A percentile compares a stretch with the other conserved stretches of the same genome.
Conservation (phyloP, 257 asterid genomes). For the Paraleonurus japonicus region DNA sequence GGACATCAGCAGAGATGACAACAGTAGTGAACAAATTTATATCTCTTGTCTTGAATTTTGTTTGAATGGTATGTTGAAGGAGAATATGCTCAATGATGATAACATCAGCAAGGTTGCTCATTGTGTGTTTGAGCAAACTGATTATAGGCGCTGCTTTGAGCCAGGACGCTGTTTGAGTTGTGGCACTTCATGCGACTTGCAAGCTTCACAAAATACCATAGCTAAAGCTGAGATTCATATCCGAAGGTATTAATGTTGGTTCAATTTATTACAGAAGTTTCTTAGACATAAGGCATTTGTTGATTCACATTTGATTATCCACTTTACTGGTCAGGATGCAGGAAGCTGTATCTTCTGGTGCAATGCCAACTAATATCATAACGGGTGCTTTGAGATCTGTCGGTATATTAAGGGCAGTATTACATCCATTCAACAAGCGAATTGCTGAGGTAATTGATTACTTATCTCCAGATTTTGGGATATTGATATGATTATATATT, state of each 20-base stretch:
- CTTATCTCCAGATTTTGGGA: neutral
- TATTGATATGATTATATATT: neutral
- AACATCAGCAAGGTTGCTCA: constrained; percentile 40
- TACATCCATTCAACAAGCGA: constrained; percentile 82
- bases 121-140: constrained; percentile 39
- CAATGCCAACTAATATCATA: constrained; percentile 34
- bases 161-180: constrained; percentile 69
- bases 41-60: constrained; percentile 1
- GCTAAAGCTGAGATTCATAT: constrained; percentile 45
- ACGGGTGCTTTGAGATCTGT: constrained; percentile 45
- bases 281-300: neutral
- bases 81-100: constrained; percentile 29
- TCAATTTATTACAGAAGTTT: constrained; percentile 1
- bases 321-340: constrained; percentile 53
- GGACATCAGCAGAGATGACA: constrained; percentile 1
- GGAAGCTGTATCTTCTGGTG: constrained; percentile 52
- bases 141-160: constrained; percentile 32
- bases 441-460: constrained; percentile 68
- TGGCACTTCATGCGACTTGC: constrained; percentile 54
- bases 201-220: constrained; percentile 45
- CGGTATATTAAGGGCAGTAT: constrained; percentile 34
- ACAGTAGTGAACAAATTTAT: neutral
- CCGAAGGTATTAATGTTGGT: constrained; percentile 45
- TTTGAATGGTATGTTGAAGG: constrained; percentile 34
- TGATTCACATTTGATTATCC: constrained; percentile 16